Evolutionary conservation across 164 flowering plant species (phyloP), one percentile per base, ranked within the genome.

Genomic region (Pachysandra terminalis): DNA sequence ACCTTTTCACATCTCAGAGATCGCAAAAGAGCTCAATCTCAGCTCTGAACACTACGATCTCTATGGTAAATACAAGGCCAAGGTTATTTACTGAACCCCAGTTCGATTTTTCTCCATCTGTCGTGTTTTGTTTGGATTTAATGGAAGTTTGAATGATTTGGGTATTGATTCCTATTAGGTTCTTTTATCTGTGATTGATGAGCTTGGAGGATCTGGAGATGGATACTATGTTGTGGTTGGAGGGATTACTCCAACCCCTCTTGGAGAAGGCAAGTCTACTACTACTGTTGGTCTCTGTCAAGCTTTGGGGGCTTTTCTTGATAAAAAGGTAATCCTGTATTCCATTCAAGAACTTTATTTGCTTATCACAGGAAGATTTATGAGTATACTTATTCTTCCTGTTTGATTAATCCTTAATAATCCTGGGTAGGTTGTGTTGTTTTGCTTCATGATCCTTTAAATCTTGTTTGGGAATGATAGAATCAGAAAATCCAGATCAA

Each of bases 41-140:
- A 76, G 61, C 28, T 79, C 97, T 28, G 13, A 76, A 15, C 92
- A 93, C 56, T 96, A 91, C 64, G 99, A 96, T 83, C 93, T 91
- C 23, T 96, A 96, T 66, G 99, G 99, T 15, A 96, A 93, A 66
- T 91, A 88, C 87, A 93, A 96, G 73, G 99, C 99, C 74, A 96
- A 93, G 98, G 99, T 93, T 26, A 28, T 56, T 73, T 57, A 41
- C n/a, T 27, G 19, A 16, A 56, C 40, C 73, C 63, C 66, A 62
- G 13, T 28, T 35, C 56, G 27, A n/a, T 19, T 24, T 61, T 68
- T 56, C 4, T 56, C n/a, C 15, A 22, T 55, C 26, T 22, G 51
- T 45, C 14, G 4, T 12, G 51, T 45, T 45, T 5, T 32, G 7
- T 32, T 10, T 45, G 51, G 51, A 5, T 45, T 45, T 5, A 45